phyloP scores from a whole-genome alignment of 495 filamentous ascomycete genomes.

The Massariosphaeria phaeospora region DNA sequence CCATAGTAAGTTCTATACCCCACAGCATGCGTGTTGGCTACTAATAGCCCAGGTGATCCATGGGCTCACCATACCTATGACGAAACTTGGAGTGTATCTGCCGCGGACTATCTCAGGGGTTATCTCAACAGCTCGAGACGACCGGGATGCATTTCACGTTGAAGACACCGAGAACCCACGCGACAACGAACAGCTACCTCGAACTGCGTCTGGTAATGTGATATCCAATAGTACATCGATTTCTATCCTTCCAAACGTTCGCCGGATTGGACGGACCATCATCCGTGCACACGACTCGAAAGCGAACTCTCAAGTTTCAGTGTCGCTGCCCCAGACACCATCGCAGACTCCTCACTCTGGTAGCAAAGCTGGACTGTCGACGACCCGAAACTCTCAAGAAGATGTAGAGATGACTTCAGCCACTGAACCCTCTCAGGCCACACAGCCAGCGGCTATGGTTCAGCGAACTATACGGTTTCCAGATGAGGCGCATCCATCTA shows the following conservation, averaged over 20 bases:
- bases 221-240: conserved; percentile 1
- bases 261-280: conserved; percentile 22
- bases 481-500: conserved; percentile 19
- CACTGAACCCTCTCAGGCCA: not conserved
- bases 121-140: conserved; percentile 42
- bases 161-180: no score
- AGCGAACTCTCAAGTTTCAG: not conserved
- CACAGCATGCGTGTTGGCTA: no score
- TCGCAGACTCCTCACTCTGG: not conserved
- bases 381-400: not conserved
- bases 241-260: not conserved
- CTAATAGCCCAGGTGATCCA: conserved; percentile 63
- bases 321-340: not conserved
- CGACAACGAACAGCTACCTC: no score
- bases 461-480: conserved; percentile 25
- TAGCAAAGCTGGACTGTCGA: not conserved
- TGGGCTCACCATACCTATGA: conserved; percentile 76
- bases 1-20: conserved; percentile 61
- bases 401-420: not conserved
- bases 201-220: no score
- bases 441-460: not conserved
- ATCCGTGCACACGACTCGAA: conserved; percentile 2
- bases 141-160: conserved; percentile 28
- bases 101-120: conserved; percentile 68
- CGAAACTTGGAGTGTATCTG: conserved; percentile 74